phyloP scores from a whole-genome alignment of 202 grass and related monocot genomes.

The Hordeum pubiflorum region DNA sequence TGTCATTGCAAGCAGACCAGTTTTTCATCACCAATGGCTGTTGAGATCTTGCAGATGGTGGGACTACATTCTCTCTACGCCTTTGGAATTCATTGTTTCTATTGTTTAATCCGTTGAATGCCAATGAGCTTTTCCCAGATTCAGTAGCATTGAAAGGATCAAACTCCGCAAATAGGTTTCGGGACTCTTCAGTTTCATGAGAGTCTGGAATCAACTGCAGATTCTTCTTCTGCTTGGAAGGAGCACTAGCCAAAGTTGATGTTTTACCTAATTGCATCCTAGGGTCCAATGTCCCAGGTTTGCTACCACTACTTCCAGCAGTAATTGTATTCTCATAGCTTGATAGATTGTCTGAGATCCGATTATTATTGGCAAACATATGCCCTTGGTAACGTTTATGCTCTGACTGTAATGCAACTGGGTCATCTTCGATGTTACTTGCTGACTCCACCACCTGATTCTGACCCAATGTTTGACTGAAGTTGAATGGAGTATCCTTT shows the following conservation, averaged over 20 bases:
- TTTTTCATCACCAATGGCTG: conserved; percentile 83
- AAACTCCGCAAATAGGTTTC: conserved; percentile 56
- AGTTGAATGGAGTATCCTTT: conserved; percentile 59
- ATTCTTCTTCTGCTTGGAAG: conserved; percentile 54
- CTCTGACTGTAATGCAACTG: conserved; percentile 26
- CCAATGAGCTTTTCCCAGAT: conserved; percentile 26
- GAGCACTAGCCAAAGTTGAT: conserved; percentile 30
- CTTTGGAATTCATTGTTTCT: conserved; percentile 57
- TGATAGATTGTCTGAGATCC: conserved; percentile 32
- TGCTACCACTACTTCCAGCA: conserved; percentile 31
- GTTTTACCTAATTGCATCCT: conserved; percentile 39
- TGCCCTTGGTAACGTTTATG: conserved; percentile 18
- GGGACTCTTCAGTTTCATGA: conserved; percentile 46
- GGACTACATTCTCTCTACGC: conserved; percentile 55
- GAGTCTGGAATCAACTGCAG: conserved; percentile 27
- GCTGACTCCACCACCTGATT: conserved; percentile 15
- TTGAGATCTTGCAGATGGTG: conserved; percentile 54
- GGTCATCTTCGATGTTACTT: conserved; percentile 32
- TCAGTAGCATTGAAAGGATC: conserved; percentile 50
- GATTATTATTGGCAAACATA: conserved; percentile 24
- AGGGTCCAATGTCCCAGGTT: conserved; percentile 32
- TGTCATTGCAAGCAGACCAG: conserved; percentile 89
- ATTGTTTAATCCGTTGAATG: conserved; percentile 36
- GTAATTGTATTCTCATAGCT: conserved; percentile 27
- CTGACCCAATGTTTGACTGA: conserved; percentile 31